Evolutionary conservation across 2,329 filamentous ascomycete genomes (phyloP), one percentile per base, ranked within the genome.

Genomic region (Epicoccum nigrum): DNA sequence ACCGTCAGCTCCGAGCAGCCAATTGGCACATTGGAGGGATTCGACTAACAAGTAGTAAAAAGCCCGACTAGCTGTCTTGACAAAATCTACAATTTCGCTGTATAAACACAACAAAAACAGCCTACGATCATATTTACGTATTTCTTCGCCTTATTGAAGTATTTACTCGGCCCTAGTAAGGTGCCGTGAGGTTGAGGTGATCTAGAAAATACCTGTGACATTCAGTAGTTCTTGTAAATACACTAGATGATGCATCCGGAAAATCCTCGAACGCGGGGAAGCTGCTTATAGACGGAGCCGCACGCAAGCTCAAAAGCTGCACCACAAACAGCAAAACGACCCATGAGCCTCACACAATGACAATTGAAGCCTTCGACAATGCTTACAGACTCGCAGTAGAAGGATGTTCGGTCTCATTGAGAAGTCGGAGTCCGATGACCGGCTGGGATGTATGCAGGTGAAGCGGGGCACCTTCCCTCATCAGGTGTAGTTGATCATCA

Each of bases 351-450:
- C 12, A 20, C 17, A 16, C 20, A 16, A 27, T 17, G 27, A 23
- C 27, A 23, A 34, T 19, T 11, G 27, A 35, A 25, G 34, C 27
- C 21, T 38, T 12, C 16, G 19, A 33, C 6, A 25, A 35, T 12
- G 13, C 38, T 32, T 12, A 15, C n/a, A 9, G 25, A 13, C 15
- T 15, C 8, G 12, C 7, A 34, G n/a, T 33, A 33, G 9, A 16
- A 43, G 32, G 38, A 52, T 34, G 38, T 39, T 34, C 32, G 32
- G 35, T 16, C 38, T 25, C 8, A 33, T 31, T 46, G 50, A 53
- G 50, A 31, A 45, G 40, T 45, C 55, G 43, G 51, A 49, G 55
- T 59, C 65, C 64, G 65, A 68, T 54, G 55, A 65, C 58, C 58
- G 65, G 63, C 56, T 56, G 51, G 32, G 31, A 32, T 42, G 37